Evolutionary conservation across 371 early-diverging fungal genomes (phyloP).

Genomic region (Rhizopus arrhizus): DNA sequence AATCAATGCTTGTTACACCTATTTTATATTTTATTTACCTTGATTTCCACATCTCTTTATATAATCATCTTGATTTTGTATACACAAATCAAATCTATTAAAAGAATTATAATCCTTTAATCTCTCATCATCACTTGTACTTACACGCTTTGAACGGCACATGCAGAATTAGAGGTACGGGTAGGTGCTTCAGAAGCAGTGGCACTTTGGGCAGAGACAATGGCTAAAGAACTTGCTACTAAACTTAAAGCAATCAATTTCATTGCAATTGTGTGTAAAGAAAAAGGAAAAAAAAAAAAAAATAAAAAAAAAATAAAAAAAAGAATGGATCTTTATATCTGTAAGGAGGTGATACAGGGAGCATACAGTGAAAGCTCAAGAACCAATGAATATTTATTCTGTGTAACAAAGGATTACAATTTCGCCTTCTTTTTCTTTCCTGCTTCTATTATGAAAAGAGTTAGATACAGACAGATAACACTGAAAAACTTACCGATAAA

Average conservation of each 20-base stretch:
- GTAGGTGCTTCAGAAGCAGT: slow-evolving; percentile 10
- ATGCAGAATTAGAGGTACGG: slow-evolving; percentile 9
- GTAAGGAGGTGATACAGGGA: slow-evolving; percentile 7
- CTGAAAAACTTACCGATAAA: slow-evolving; percentile 39
- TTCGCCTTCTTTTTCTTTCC: slow-evolving; percentile 25
- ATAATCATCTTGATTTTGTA: slow-evolving; percentile 31
- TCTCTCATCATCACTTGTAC: neutral
- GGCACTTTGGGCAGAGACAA: slow-evolving; percentile 20
- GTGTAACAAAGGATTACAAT: slow-evolving; percentile 11
- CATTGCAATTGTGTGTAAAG: slow-evolving; percentile 14
- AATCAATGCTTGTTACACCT: neutral
- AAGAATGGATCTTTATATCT: slow-evolving; percentile 8
- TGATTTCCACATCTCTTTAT: slow-evolving; percentile 26
- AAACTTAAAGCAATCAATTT: slow-evolving; percentile 18
- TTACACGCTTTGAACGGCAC: slow-evolving; percentile 32
- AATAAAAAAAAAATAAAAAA: slow-evolving; percentile 14
- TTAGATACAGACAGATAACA: neutral
- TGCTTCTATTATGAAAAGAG: slow-evolving; percentile 17
- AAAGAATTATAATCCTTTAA: neutral
- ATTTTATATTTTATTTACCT: slow-evolving; percentile 18
- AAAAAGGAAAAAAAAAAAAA: slow-evolving; percentile 13
- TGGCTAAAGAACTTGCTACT: slow-evolving; percentile 13
- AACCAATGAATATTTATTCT: slow-evolving; percentile 12
- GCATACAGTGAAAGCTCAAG: neutral
- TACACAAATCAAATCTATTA: slow-evolving; percentile 29